phyloP scores from a whole-genome alignment of 352 stramenopile genomes.

The Phytopythium helicoides region DNA sequence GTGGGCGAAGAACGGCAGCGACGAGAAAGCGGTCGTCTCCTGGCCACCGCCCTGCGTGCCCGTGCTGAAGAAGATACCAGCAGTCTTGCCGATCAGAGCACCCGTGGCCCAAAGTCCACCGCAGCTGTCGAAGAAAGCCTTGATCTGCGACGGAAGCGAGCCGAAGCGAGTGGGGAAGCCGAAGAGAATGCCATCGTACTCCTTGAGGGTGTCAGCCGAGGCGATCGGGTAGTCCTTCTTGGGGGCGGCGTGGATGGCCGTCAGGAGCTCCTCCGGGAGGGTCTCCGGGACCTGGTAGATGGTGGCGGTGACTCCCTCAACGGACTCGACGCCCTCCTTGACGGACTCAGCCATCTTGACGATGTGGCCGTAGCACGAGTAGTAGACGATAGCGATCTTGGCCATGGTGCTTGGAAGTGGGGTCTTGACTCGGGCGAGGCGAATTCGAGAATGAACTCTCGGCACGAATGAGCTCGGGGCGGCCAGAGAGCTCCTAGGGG shows the following conservation, averaged over 20 bases:
- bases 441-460: no score
- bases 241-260: constrained; percentile 79
- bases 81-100: constrained; percentile 63
- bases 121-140: constrained; percentile 66
- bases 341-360: constrained; percentile 68
- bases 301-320: constrained; percentile 50
- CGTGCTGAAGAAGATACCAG: constrained; percentile 67
- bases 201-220: constrained; percentile 54
- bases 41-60: constrained; percentile 64
- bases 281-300: constrained; percentile 84
- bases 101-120: constrained; percentile 63
- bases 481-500: no score
- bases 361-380: constrained; percentile 88
- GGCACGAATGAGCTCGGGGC: no score
- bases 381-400: constrained; percentile 85
- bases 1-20: constrained; percentile 66
- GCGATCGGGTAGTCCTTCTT: constrained; percentile 74
- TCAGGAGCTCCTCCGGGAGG: constrained; percentile 72
- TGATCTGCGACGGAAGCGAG: constrained; percentile 62
- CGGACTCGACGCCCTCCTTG: constrained; percentile 70
- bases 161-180: constrained; percentile 71
- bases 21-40: constrained; percentile 67
- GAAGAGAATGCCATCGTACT: constrained; percentile 73
- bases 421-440: no score
- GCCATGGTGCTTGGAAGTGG: no score